phyloP scores from a whole-genome alignment of 805 yeast species.

The Nakazawaea ishiwadae region DNA sequence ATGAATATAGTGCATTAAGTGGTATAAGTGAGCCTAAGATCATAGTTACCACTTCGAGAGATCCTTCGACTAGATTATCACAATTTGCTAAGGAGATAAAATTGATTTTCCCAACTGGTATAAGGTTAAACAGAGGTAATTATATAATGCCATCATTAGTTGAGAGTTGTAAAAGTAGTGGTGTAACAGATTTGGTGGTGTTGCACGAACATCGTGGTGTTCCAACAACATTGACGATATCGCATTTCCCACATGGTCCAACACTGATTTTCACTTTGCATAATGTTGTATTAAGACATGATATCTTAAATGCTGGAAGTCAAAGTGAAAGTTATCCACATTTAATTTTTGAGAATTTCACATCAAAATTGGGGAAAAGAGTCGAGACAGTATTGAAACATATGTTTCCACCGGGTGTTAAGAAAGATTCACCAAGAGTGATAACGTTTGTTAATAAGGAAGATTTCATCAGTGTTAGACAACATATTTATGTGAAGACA shows the following conservation, averaged over 20 bases:
- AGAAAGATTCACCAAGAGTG: slow-evolving; percentile 85
- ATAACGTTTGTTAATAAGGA: slow-evolving; percentile 86
- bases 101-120: slow-evolving; percentile 82
- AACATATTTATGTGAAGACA: slow-evolving; percentile 88
- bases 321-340: slow-evolving; percentile 93
- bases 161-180: slow-evolving; percentile 70
- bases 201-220: slow-evolving; percentile 98
- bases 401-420: slow-evolving; percentile 95
- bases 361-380: slow-evolving; percentile 74
- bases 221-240: slow-evolving; percentile 87
- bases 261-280: slow-evolving; percentile 91
- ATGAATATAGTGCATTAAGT: slow-evolving; percentile 82
- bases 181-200: slow-evolving; percentile 78
- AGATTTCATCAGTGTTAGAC: slow-evolving; percentile 92
- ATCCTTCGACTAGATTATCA: slow-evolving; percentile 77
- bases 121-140: slow-evolving; percentile 90
- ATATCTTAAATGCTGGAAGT: slow-evolving; percentile 78
- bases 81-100: slow-evolving; percentile 94
- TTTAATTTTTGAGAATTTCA: slow-evolving; percentile 85
- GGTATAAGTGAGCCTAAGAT: slow-evolving; percentile 90
- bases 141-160: slow-evolving; percentile 82
- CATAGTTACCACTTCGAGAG: slow-evolving; percentile 89
- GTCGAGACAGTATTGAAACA: slow-evolving; percentile 80
- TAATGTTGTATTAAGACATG: slow-evolving; percentile 93
- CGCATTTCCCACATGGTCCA: slow-evolving; percentile 98